Evolutionary conservation across 1,284 basidiomycete species (phyloP), one percentile per base, ranked within the genome.

Genomic region (Meripilus lineatus): DNA sequence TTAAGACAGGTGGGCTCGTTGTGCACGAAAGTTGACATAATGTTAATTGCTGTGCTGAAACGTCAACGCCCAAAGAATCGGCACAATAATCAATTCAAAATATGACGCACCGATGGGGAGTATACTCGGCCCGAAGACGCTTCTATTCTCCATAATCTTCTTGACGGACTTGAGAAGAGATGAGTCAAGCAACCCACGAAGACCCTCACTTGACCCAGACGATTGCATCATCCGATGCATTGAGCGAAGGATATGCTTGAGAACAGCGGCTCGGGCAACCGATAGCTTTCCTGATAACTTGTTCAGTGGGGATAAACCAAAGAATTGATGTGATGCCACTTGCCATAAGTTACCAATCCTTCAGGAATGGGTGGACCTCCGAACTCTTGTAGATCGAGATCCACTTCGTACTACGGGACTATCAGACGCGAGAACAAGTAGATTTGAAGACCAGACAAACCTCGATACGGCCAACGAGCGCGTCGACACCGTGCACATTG

Each of bases 11-110:
- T 98, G 8, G 96, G 96, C 66, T 99, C 96, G 58, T 98, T 99
- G 72, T 99, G 95, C 14, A 99, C 86, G 63, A 99, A 98, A 0
- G 93, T 94, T 4, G 95, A 85, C 85, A 97, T 93, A 61, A 97
- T 90, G 66, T 95, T 95, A 72, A 97, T 92, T 1, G 92, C 92
- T 89, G 21, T 42, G 17, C 43, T n/a, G 38, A 20, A 22, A n/a
- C 40, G 25, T n/a, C 17, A 38, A 50, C 28, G 48, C 8, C 40
- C 23, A 42, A 42, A 13, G 36, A 40, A 32, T 15, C 22, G 28
- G 7, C 42, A 25, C 23, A 36, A 20, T 14, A 13, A n/a, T 25
- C 5, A 11, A 42, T 40, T 8, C 23, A 52, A 38, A 17, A 45
- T 24, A 43, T 32, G 17, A 50, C 71, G 40, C 63, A 90, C 89